phyloP scores from a whole-genome alignment of 2,329 filamentous ascomycete species.

The Paramyrothecium sp. region DNA sequence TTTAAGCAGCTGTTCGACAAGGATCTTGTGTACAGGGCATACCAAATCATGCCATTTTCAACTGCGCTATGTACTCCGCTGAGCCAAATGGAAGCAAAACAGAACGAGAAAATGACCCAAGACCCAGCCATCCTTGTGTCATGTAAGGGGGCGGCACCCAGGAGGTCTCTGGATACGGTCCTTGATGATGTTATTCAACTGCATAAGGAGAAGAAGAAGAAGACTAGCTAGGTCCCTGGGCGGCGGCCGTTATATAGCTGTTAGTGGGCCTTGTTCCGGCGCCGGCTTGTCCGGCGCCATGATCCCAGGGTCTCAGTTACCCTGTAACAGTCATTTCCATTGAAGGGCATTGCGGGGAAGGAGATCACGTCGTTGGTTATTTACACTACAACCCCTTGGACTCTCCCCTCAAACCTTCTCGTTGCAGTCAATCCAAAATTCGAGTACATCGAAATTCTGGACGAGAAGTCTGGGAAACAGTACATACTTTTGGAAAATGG shows the following conservation, averaged over 20 bases:
- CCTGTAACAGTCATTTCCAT: conserved; percentile 69
- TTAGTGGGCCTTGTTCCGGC: too few relatives aligned
- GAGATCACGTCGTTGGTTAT: conserved; percentile 55
- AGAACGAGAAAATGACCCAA: conserved; percentile 74
- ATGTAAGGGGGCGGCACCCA: too few relatives aligned
- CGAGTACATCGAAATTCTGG: conserved; percentile 73
- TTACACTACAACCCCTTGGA: conserved; percentile 75
- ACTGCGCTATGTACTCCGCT: conserved; percentile 72
- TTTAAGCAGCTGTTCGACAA: conserved; percentile 75
- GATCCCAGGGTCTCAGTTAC: too few relatives aligned
- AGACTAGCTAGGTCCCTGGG: too few relatives aligned
- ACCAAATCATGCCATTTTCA: conserved; percentile 74
- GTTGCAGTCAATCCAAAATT: conserved; percentile 74
- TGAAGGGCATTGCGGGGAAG: conserved; percentile 60
- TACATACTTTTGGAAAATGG: conserved; percentile 69
- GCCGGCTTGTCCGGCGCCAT: too few relatives aligned
- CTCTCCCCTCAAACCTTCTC: conserved; percentile 72
- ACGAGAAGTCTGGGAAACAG: conserved; percentile 63
- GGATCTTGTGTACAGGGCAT: conserved; percentile 68
- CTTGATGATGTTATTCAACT: too few relatives aligned
- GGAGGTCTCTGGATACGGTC: too few relatives aligned
- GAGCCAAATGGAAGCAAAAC: conserved; percentile 73
- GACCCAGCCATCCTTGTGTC: conserved; percentile 72
- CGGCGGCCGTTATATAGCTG: too few relatives aligned
- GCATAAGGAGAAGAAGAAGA: too few relatives aligned